These are phyloP conservation scores for Hymenoscyphus infarciens DNA, from an alignment of 2,329 filamentous ascomycete genomes.

Conservation along the genomic window DNA sequence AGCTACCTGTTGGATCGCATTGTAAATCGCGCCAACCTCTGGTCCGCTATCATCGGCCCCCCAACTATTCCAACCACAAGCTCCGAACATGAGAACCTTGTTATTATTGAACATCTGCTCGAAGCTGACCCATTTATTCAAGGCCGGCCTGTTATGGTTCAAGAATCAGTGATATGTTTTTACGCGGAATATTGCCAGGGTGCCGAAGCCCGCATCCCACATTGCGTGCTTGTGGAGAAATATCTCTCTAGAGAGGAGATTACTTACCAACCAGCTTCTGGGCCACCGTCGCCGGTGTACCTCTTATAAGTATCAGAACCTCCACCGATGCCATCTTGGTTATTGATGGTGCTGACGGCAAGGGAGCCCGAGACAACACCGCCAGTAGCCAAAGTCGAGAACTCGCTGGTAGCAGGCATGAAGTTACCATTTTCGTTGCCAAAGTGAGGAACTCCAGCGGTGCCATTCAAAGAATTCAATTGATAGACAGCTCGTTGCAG, in stretches of 20 bases:
- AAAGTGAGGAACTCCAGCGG: constrained; percentile 1
- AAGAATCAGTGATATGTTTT: neutral
- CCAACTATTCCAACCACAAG: constrained; percentile 4
- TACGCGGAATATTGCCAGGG: neutral
- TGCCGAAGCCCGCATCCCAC: neutral
- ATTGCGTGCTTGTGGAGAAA: neutral
- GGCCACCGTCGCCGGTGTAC: constrained; percentile 1
- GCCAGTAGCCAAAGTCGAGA: neutral
- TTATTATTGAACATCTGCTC: neutral
- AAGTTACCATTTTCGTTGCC: constrained; percentile 2
- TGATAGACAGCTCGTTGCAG: neutral
- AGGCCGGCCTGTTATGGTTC: neutral
- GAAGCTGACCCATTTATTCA: constrained; percentile 4
- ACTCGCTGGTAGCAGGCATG: neutral
- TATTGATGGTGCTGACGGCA: neutral
- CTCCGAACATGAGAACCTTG: neutral
- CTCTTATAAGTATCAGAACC: constrained; percentile 6
- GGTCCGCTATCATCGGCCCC: neutral
- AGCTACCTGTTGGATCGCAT: constrained; percentile 1
- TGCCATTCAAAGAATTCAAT: neutral
- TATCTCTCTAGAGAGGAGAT: neutral
- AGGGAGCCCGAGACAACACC: neutral
- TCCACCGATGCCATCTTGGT: constrained; percentile 1
- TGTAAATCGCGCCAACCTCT: neutral
- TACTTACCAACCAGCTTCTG: constrained; percentile 1